Evolutionary conservation across 331 rosid genomes (phyloP), one percentile per base, ranked within the genome.

Genomic region (Phaseolus coccineus): DNA sequence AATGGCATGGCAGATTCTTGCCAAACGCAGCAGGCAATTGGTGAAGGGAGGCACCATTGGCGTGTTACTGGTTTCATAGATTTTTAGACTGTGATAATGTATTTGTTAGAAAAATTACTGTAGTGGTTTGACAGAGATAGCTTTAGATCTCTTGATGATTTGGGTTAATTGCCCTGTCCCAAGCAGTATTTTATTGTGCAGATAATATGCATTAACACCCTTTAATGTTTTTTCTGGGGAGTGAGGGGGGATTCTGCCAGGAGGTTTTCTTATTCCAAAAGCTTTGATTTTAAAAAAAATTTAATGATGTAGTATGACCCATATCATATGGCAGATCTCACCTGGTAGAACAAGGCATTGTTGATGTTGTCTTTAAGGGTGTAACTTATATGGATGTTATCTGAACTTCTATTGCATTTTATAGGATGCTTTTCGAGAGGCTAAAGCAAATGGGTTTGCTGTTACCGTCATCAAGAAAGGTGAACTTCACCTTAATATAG

Each of bases 391-490:
- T 62, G 69, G 51, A 24, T 83, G 78, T 71, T 66, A 31, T 42
- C 70, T 68, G 67, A 74, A 72, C 76, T 11, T 28, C n/a, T 64
- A 48, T 75, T 35, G 27, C 77, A 39, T 73, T 72, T 78, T 12
- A 53, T 79, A 95, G 98, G 97, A 91, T 76, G 88, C 93, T 68
- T 95, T 91, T 73, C 91, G 90, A 61, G 97, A 92, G 47, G 99
- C 99, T 67, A 95, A 90, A 82, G 92, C 85, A 53, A 93, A 91
- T 59, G 94, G 96, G 8, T 91, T 93, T 40, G 87, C 90, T 63
- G 93, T 93, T 28, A 93, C 93, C 14, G 99, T 93, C 79, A 88
- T 95, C 81, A 91, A 89, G 80, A 91, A 91, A 87, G 97, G 96
- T n/a, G 97, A 93, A 85, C 91, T 95, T 84, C 77, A 89, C 83